These are phyloP conservation scores for Chlorencoelia australis DNA, from an alignment of 2,329 filamentous ascomycete genomes.

Conservation along the genomic window DNA sequence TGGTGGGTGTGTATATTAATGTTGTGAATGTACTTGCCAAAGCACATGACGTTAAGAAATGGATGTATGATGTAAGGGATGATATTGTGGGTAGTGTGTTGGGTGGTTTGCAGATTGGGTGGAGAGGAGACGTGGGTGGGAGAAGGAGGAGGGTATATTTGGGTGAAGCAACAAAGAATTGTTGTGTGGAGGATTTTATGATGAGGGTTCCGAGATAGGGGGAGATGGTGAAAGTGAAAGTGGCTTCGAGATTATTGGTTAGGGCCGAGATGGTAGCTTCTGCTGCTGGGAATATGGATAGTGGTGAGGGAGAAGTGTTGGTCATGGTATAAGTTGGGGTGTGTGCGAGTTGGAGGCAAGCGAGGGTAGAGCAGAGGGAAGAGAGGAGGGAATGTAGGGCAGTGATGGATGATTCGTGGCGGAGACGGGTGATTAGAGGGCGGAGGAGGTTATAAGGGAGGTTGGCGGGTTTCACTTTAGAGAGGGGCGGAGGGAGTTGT, in stretches of 20 bases:
- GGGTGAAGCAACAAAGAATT: background rate
- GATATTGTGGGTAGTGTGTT: too few species aligned
- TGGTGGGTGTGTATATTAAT: slow-evolving; percentile 1
- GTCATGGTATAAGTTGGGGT: slow-evolving; percentile 18
- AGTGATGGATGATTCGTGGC: slow-evolving; percentile 20
- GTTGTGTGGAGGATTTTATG: background rate
- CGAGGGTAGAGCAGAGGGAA: slow-evolving; percentile 17
- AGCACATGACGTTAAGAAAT: too few species aligned
- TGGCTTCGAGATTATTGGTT: slow-evolving; percentile 32
- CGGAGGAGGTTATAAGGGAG: slow-evolving; percentile 48
- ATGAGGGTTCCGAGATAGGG: slow-evolving; percentile 29
- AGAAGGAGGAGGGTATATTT: background rate
- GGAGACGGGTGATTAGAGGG: slow-evolving; percentile 34
- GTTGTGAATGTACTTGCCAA: background rate
- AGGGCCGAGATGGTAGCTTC: slow-evolving; percentile 34
- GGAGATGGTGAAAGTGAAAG: slow-evolving; percentile 26
- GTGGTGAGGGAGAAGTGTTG: slow-evolving; percentile 14
- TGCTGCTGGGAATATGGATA: slow-evolving; percentile 15
- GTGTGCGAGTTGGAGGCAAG: slow-evolving; percentile 17
- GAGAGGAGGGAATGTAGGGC: slow-evolving; percentile 15
- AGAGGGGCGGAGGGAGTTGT: slow-evolving; percentile 45
- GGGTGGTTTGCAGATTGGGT: slow-evolving; percentile 2
- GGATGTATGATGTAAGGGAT: too few species aligned
- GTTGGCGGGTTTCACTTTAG: slow-evolving; percentile 38
- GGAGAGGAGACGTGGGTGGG: slow-evolving; percentile 4